Percentiles rank a stretch among this genome's conserved stretches.
Conservation (phyloP, 2,329 filamentous ascomycete species). For the Cadophora sp. region DNA sequence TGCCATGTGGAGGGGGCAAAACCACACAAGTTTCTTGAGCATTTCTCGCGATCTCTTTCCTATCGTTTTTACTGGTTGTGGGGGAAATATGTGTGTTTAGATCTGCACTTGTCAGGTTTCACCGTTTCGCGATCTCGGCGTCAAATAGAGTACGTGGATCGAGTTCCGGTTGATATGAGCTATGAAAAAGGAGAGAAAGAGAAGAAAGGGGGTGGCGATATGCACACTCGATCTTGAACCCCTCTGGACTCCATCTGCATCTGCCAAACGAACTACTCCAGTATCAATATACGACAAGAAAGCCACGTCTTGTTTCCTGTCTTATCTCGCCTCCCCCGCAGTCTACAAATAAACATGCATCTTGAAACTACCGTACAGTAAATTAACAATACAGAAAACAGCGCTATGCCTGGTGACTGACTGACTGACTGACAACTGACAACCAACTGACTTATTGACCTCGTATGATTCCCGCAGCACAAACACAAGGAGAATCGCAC, state of each 20-base stretch:
- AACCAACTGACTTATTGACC: neutral
- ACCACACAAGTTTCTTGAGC: neutral
- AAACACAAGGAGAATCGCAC: neutral
- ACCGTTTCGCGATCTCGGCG: slow-evolving; percentile 2
- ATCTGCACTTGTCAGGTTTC: neutral
- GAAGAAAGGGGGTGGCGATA: neutral
- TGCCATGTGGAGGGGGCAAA: too few relatives aligned
- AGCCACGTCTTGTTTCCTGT: slow-evolving; percentile 1
- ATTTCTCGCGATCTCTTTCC: neutral
- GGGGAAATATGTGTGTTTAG: neutral
- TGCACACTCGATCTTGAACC: neutral
- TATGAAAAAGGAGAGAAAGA: neutral
- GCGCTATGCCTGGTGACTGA: too few relatives aligned
- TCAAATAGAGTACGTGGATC: slow-evolving; percentile 2
- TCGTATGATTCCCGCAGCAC: slow-evolving; percentile 5
- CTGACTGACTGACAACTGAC: too few relatives aligned
- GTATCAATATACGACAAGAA: slow-evolving; percentile 3
- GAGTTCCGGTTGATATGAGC: neutral
- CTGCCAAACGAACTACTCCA: neutral
- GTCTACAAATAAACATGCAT: slow-evolving; percentile 9
- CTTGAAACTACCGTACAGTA: neutral
- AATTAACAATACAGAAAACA: too few relatives aligned
- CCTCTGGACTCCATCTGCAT: neutral
- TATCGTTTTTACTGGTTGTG: neutral
- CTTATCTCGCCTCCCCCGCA: neutral